These are phyloP conservation scores for Alternaria panax DNA, from an alignment of 2,329 filamentous ascomycete genomes.

Conservation along the genomic window DNA sequence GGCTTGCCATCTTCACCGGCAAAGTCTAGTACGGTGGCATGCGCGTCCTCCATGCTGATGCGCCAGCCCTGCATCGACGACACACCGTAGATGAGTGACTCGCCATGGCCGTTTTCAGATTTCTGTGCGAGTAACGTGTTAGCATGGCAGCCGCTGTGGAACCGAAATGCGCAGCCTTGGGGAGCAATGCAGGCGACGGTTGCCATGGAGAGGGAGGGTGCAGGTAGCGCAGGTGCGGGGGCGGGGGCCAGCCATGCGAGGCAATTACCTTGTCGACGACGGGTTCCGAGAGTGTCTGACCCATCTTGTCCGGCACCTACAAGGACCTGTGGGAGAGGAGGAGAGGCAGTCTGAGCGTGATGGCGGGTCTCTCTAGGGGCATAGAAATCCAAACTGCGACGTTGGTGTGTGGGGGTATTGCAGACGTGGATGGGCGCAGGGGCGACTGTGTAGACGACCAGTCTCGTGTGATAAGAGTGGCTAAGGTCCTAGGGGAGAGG, in stretches of 20 bases:
- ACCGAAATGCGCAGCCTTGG: slow-evolving; percentile 1
- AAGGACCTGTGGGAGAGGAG: slow-evolving; percentile 33
- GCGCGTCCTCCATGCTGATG: slow-evolving; percentile 99
- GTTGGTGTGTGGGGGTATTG: slow-evolving; percentile 37
- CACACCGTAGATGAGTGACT: slow-evolving; percentile 88
- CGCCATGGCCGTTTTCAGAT: slow-evolving; percentile 91
- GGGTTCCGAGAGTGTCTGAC: slow-evolving; percentile 98
- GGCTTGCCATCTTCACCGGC: slow-evolving; percentile 61
- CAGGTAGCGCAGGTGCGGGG: slow-evolving; percentile 37
- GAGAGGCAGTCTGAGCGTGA: slow-evolving; percentile 31
- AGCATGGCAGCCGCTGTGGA: slow-evolving; percentile 1
- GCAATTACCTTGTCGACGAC: slow-evolving; percentile 94
- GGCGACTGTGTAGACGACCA: slow-evolving; percentile 7
- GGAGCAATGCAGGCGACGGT: slow-evolving; percentile 18
- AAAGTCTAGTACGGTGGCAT: slow-evolving; percentile 88
- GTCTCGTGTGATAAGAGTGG: slow-evolving; percentile 2
- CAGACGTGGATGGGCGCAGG: slow-evolving; percentile 12
- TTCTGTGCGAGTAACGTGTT: slow-evolving; percentile 61
- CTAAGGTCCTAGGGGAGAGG: slow-evolving; percentile 2
- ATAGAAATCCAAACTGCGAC: slow-evolving; percentile 45
- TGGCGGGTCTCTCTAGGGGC: slow-evolving; percentile 32
- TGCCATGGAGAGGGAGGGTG: slow-evolving; percentile 11
- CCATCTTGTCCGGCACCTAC: slow-evolving; percentile 67
- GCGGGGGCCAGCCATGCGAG: slow-evolving; percentile 32
- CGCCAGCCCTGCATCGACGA: slow-evolving; percentile 99